Base-by-base conservation (phyloP, 192 early-diverging fungal genomes). In the Dissophora ornata region DNA sequence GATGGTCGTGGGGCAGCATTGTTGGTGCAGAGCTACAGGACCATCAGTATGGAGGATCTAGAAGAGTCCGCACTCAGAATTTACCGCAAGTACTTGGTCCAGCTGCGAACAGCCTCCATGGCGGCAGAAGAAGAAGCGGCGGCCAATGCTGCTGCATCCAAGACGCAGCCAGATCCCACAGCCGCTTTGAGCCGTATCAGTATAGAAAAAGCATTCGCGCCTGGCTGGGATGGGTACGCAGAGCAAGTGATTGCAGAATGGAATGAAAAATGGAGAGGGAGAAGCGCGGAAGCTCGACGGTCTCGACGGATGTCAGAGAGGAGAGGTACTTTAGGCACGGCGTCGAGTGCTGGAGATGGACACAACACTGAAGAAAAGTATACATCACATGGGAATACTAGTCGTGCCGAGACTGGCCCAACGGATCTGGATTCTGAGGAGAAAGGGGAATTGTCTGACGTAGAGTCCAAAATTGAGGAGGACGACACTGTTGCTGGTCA, bases 211-310 rank as follows among this genome's bases (percentile, higher is more conserved):
- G 28, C 45, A 0, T 29, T 67, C 38, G 64, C 46, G 0, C 58
- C 52, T 28, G 73, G 59, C 0, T 77, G 63, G 71, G 71, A 67
- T 50, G 73, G 64, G n/a, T 67, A 77, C 51, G 73, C 64, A 5
- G 73, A 77, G 38, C 58, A 77, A 28, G 59, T 77, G 15, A 77
- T 77, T 51, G 54, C 65, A 12, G 52, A 67, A n/a, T 77, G 73
- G 73, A 67, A 77, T 32, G 58, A 67, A 24, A 77, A 62, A n/a
- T 77, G 73, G 73, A 61, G 40, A 19, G 65, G 57, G 3, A 49
- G 60, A 5, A 51, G 47, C 25, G 34, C 33, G 1, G 60, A 62
- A 34, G 48, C 47, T n/a, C n/a, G 73, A 15, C 54, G 59, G 30
- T 42, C 73, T 4, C 30, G 52, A 12, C 63, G 73, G 21, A 21